Conservation (phyloP, 2,329 filamentous ascomycete species). For the Cladobotryum mycophilum region DNA sequence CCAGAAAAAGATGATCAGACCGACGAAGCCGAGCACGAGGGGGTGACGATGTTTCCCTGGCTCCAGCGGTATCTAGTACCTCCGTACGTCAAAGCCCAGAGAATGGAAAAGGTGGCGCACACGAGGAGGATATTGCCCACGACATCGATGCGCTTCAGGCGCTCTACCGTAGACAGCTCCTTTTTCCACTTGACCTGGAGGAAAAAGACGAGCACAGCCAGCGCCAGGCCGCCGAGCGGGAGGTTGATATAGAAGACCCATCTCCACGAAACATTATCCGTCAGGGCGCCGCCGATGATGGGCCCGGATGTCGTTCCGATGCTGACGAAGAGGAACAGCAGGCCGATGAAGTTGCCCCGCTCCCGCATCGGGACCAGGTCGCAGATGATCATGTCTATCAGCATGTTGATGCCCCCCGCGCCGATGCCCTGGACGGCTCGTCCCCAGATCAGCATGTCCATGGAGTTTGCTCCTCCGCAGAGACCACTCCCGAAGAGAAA, state of each 20-base stretch:
- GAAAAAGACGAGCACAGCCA: constrained; percentile 23
- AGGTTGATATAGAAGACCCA: constrained; percentile 39
- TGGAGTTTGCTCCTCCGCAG: constrained; percentile 37
- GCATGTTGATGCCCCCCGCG: constrained; percentile 26
- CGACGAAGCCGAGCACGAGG: constrained; percentile 35
- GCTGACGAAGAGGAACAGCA: constrained; percentile 23
- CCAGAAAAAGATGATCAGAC: constrained; percentile 19
- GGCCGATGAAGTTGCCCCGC: constrained; percentile 32
- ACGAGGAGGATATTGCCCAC: constrained; percentile 34
- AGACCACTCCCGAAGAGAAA: constrained; percentile 47
- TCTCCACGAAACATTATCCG: constrained; percentile 31
- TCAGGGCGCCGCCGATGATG: constrained; percentile 20
- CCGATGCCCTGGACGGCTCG: constrained; percentile 42
- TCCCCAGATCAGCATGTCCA: constrained; percentile 41
- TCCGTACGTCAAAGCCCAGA: constrained; percentile 32
- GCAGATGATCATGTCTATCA: constrained; percentile 24
- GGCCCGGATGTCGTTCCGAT: constrained; percentile 27
- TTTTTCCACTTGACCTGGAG: constrained; percentile 27
- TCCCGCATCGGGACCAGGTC: constrained; percentile 43
- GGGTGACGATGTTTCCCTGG: constrained; percentile 28
- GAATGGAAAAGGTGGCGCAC: constrained; percentile 22
- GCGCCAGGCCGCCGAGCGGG: constrained; percentile 26
- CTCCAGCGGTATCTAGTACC: constrained; percentile 36
- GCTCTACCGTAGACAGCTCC: constrained; percentile 3
- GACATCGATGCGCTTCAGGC: constrained; percentile 32